Percentiles rank a stretch among this genome's conserved stretches.
Evolutionary conservation across 306 rosid species (phyloP).

Genomic region (Quercus variabilis): DNA sequence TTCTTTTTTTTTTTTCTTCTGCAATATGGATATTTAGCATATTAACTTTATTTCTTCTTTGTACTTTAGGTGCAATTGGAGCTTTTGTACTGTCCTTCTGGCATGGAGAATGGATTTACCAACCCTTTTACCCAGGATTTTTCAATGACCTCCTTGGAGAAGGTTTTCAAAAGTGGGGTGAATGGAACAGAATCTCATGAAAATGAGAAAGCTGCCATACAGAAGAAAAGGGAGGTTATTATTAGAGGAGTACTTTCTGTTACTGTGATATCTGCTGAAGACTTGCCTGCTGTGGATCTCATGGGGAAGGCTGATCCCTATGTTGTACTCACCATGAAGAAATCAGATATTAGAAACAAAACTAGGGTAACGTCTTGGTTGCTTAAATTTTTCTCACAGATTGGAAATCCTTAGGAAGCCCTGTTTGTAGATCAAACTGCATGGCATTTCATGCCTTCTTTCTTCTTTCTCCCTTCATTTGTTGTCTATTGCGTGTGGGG

Average conservation of each 20-base stretch:
- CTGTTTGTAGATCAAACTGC: background rate
- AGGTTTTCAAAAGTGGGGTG: constrained; percentile 54
- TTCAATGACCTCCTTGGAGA: constrained; percentile 87
- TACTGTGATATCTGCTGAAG: constrained; percentile 89
- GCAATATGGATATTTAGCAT: constrained; percentile 16
- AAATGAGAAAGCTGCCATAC: constrained; percentile 54
- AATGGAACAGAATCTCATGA: constrained; percentile 65
- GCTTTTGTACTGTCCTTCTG: constrained; percentile 80
- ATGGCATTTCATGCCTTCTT: background rate
- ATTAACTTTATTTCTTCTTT: constrained; percentile 2
- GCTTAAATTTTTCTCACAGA: background rate
- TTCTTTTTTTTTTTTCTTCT: background rate
- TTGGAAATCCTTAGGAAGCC: constrained; percentile 12
- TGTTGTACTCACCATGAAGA: constrained; percentile 77
- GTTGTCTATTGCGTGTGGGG: background rate
- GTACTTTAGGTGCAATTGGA: constrained; percentile 82
- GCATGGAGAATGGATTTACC: constrained; percentile 65
- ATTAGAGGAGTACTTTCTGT: constrained; percentile 87
- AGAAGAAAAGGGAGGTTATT: constrained; percentile 77
- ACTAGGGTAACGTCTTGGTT: constrained; percentile 65
- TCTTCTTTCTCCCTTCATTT: constrained; percentile 1
- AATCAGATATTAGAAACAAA: constrained; percentile 73
- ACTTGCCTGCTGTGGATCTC: constrained; percentile 80
- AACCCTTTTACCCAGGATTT: constrained; percentile 68
- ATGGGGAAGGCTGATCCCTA: constrained; percentile 95